phyloP scores from a whole-genome alignment of 352 stramenopile genomes.

The Phytopythium oedochilum region DNA sequence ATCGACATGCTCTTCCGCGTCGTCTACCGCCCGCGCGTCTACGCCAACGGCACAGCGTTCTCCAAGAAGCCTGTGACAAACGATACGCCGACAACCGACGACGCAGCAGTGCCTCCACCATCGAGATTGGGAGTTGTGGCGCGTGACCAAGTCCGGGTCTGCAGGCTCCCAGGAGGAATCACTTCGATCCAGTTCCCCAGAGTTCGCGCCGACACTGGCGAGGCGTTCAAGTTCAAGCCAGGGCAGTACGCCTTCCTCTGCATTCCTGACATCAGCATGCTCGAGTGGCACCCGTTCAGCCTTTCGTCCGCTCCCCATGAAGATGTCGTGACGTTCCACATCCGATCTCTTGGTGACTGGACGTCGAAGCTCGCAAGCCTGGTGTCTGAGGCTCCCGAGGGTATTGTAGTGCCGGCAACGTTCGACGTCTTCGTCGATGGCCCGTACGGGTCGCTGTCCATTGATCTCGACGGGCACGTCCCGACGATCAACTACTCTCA shows the following conservation, averaged over 20 bases:
- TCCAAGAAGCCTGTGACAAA: not conserved
- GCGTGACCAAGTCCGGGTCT: constrained; percentile 22
- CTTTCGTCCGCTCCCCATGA: constrained; percentile 75
- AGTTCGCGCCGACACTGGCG: constrained; percentile 28
- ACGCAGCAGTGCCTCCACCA: too few relatives aligned
- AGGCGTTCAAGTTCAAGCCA: constrained; percentile 33
- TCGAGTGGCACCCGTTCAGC: constrained; percentile 88
- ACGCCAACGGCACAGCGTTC: constrained; percentile 8
- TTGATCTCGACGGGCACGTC: constrained; percentile 28
- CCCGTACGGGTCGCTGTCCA: constrained; percentile 37
- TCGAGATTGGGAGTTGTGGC: constrained; percentile 14
- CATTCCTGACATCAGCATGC: constrained; percentile 48
- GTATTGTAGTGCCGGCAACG: not conserved
- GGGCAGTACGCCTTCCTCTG: constrained; percentile 82
- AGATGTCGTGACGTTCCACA: constrained; percentile 62
- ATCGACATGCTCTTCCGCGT: constrained; percentile 40
- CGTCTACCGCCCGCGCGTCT: constrained; percentile 17
- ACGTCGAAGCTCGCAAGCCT: constrained; percentile 47
- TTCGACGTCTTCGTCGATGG: constrained; percentile 44
- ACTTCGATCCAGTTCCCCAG: constrained; percentile 46
- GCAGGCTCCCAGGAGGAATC: constrained; percentile 25
- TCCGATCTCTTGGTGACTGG: constrained; percentile 60
- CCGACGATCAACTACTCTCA: constrained; percentile 34
- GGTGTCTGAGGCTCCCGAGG: constrained; percentile 3
- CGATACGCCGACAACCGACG: too few relatives aligned